Evolutionary conservation across 371 early-diverging fungal species (phyloP).

Genomic region (Mortierella sp.): DNA sequence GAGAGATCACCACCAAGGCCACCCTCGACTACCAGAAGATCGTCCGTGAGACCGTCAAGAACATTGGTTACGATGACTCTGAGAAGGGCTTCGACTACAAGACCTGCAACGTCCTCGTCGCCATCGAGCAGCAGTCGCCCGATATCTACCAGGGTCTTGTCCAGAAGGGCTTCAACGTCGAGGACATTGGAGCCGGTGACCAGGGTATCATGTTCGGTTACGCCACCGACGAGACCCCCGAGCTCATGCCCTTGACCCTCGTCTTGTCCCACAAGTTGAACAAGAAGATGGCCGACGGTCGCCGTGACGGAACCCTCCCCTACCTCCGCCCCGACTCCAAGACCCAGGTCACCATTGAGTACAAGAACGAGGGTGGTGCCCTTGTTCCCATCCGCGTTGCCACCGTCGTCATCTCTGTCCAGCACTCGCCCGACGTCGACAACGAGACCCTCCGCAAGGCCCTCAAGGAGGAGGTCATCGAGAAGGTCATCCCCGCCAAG

Average conservation of each 20-base stretch:
- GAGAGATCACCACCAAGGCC: slow-evolving; percentile 99
- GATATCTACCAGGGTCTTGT: slow-evolving; percentile 98
- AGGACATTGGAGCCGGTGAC: slow-evolving; percentile 99
- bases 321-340: slow-evolving; percentile 99
- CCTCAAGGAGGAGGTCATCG: slow-evolving; percentile 94
- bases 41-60: slow-evolving; percentile 96
- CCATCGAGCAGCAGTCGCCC: slow-evolving; percentile 99
- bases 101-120: slow-evolving; percentile 98
- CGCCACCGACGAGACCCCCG: slow-evolving; percentile 99
- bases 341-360: slow-evolving; percentile 99
- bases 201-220: slow-evolving; percentile 98
- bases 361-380: slow-evolving; percentile 94
- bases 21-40: slow-evolving; percentile 98
- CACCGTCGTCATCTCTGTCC: slow-evolving; percentile 98
- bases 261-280: slow-evolving; percentile 98
- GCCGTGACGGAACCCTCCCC: slow-evolving; percentile 89
- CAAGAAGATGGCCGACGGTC: slow-evolving; percentile 94
- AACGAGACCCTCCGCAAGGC: slow-evolving; percentile 89
- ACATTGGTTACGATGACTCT: slow-evolving; percentile 98
- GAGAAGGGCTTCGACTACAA: slow-evolving; percentile 99
- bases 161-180: slow-evolving; percentile 90
- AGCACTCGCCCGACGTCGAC: slow-evolving; percentile 94
- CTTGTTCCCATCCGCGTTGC: slow-evolving; percentile 97
- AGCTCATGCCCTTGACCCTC: slow-evolving; percentile 98
- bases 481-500: slow-evolving; percentile 94